These are phyloP conservation scores for Lophiostoma macrostomum DNA, from an alignment of 495 filamentous ascomycete species.

Conservation along the genomic window DNA sequence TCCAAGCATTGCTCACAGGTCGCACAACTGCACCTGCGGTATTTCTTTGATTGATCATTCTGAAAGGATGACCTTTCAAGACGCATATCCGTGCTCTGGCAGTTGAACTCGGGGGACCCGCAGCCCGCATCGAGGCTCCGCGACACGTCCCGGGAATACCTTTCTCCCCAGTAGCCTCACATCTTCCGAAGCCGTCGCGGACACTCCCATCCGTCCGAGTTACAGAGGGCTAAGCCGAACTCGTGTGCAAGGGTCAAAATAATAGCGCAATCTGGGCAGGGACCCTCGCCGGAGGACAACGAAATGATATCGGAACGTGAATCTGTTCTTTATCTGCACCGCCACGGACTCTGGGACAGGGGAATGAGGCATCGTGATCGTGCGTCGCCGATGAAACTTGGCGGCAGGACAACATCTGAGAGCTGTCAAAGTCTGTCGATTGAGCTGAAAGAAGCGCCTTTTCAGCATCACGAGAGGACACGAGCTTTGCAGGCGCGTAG, in stretches of 20 bases:
- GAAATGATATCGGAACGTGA: not conserved
- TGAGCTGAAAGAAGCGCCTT: too few species aligned
- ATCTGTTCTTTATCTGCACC: not conserved
- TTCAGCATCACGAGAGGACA: too few species aligned
- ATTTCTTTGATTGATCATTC: conserved; percentile 9
- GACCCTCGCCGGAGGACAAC: not conserved
- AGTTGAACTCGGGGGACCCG: not conserved
- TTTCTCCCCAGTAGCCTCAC: conserved; percentile 6
- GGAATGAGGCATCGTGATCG: too few species aligned
- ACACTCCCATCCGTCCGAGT: not conserved
- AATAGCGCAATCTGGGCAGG: conserved; percentile 1
- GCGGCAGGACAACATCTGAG: too few species aligned
- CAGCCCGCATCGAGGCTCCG: too few species aligned
- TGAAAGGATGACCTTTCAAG: too few species aligned
- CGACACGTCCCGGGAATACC: not conserved
- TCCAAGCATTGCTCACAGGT: too few species aligned
- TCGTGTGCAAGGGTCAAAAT: not conserved
- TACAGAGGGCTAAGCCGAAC: not conserved
- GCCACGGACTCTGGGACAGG: conserved; percentile 1
- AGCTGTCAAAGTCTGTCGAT: too few species aligned
- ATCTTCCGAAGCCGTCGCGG: not conserved
- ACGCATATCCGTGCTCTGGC: not conserved
- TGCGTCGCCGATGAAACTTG: too few species aligned
- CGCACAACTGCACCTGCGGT: conserved; percentile 8
- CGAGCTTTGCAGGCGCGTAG: too few species aligned